Evolutionary conservation across 257 asterid genomes (phyloP).

Genomic region (Cinchona pubescens): DNA sequence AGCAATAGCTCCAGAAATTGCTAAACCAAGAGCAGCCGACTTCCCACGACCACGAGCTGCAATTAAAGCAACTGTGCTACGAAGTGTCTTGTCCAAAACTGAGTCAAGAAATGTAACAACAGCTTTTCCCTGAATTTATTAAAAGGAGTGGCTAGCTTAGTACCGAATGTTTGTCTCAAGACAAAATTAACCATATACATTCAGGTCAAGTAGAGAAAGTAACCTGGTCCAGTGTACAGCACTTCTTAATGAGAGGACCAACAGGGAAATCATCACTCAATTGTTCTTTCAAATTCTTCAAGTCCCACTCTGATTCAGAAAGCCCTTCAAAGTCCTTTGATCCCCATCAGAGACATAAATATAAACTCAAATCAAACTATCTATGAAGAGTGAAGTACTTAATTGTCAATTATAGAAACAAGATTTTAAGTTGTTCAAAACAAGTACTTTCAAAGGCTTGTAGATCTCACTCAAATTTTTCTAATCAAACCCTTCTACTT

Average conservation of each 20-base stretch:
- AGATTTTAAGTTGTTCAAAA: background rate
- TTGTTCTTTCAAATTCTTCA: slow-evolving; percentile 74
- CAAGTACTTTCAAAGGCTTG: too few relatives aligned
- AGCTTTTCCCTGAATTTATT: slow-evolving; percentile 64
- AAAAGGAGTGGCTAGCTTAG: background rate
- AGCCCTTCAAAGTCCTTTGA: slow-evolving; percentile 79
- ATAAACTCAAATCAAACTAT: slow-evolving; percentile 16
- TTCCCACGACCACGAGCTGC: slow-evolving; percentile 99
- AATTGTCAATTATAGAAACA: background rate
- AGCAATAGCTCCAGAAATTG: slow-evolving; percentile 94
- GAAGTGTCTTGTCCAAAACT: slow-evolving; percentile 83
- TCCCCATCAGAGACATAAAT: slow-evolving; percentile 22
- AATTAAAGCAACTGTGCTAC: slow-evolving; percentile 83
- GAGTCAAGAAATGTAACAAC: slow-evolving; percentile 82
- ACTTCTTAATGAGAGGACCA: slow-evolving; percentile 83
- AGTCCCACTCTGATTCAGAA: slow-evolving; percentile 71
- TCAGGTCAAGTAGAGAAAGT: slow-evolving; percentile 8
- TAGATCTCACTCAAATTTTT: too few relatives aligned
- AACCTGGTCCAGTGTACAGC: slow-evolving; percentile 96
- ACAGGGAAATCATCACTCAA: slow-evolving; percentile 81
- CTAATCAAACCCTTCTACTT: too few relatives aligned
- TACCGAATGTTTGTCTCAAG: background rate
- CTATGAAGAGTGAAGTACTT: background rate
- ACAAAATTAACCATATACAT: background rate
- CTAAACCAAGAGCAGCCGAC: slow-evolving; percentile 98